Base-by-base conservation (phyloP, 2,329 filamentous ascomycete species). In the Cordyceps sp. region DNA sequence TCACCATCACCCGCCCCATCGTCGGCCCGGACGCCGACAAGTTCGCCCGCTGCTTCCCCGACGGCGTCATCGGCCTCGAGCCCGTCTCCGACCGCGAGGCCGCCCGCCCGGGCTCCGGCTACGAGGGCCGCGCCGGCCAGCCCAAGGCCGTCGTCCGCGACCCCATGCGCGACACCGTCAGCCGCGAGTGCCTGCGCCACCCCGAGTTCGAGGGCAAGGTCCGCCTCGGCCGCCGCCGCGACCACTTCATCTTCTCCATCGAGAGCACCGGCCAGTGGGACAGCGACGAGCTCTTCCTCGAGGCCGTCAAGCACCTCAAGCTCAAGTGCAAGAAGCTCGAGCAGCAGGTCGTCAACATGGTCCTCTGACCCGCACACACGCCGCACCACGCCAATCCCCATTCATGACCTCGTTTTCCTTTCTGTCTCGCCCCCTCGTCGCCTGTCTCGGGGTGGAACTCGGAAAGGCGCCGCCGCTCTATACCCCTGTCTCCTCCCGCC, bases 181-280 rank as follows among this genome's bases (percentile, higher is more conserved):
- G 81, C 56, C 73, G 90, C 42, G 92, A 98, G 59, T 90, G 80
- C 48, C 58, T 98, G 49, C 74, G 90, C 31, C 88, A 98, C 52
- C 67, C 77, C 18, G 90, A 96, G 58, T 96, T 98, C 59, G 73
- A 90, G 57, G 82, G 76, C 50, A 98, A 94, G 64, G 90, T 98
- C 40, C 86, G 85, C 64, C 71, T 98, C 21, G 90, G 90, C 27
- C 69, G 92, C 33, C 64, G 85, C 45, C 68, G 85, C 41, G 90
- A 98, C 54, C 92, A 98, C 60, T 98, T 98, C 55, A 96, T 98
- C 56, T 98, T 90, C 65, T 79, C 75, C 33, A 69, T 98, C 23
- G 90, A 98, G 64, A 94, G 86, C 62, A 78, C 84, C 0, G 92
- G 90, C 6, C 90, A 98, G 59, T 93, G 84, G 64, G 78, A 90